Base-by-base conservation (phyloP, 208 protist genomes). In the Trypanosoma lewisi region DNA sequence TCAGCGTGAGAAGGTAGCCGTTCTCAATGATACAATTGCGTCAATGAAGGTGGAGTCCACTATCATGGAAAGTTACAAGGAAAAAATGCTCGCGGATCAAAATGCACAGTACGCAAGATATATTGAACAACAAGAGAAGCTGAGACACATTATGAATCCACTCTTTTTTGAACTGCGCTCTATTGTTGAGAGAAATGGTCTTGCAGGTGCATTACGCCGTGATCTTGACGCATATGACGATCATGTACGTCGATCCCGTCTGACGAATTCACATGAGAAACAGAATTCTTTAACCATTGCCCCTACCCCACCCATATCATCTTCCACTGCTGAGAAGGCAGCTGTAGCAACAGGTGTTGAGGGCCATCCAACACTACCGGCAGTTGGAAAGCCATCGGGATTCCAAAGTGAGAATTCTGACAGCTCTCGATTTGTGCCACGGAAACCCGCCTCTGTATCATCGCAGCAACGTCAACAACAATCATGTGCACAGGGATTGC, bases 31-130 rank as follows among this genome's bases (percentile, higher is more conserved):
- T 59, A 89, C 80, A 9, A 63, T 93, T 9, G 57, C 73, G 8
- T 68, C 77, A 21, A 84, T 93, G 67, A 87, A 89, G 64, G 75
- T 83, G 0, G 85, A 96, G 74, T 73, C 86, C 27, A 82, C 80
- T 21, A 67, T 89, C 47, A 89, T 83, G 85, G 70, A 68, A 49
- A 86, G 73, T 37, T 85, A 85, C 69, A 78, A 73, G 47, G 66
- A 85, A 47, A 80, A 89, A 51, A 87, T 87, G 74, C 72, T 88
- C 31, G 49, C 76, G 25, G 89, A 96, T 54, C 79, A 93, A 59
- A 90, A 85, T 54, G 89, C 90, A 56, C 75, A 87, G 61, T 78
- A 87, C 47, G 19, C 63, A 4, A 72, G 81, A 11, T 75, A 73
- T 39, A 73, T 91, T 39, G 77, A 85, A 36, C 73, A 90, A 59